These are phyloP conservation scores for Phytopythium helicoides DNA, from an alignment of 352 stramenopile genomes.

Conservation along the genomic window DNA sequence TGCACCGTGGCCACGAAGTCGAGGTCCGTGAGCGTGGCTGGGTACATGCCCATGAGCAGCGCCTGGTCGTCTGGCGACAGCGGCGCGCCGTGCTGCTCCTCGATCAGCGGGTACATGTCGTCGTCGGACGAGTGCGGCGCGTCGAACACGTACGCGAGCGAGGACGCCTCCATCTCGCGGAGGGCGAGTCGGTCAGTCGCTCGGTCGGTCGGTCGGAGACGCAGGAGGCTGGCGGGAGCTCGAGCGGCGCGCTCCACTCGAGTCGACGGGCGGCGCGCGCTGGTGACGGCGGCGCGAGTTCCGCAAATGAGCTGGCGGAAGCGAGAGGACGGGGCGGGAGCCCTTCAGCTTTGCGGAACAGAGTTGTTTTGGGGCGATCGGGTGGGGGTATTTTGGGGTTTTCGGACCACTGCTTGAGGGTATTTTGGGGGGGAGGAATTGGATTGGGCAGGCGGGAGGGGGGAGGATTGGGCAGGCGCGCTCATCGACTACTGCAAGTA, in stretches of 20 bases:
- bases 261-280: too few species aligned
- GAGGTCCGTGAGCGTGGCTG: constrained; percentile 52
- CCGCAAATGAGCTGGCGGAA: not conserved
- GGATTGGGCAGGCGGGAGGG: too few species aligned
- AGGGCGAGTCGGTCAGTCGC: not conserved
- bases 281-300: not conserved
- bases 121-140: constrained; percentile 31
- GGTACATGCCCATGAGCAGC: constrained; percentile 61
- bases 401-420: too few species aligned
- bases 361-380: too few species aligned
- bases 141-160: constrained; percentile 54
- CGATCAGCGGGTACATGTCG: constrained; percentile 63
- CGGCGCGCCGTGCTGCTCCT: constrained; percentile 20
- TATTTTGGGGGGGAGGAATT: too few species aligned
- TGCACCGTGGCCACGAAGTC: constrained; percentile 63
- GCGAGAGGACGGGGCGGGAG: too few species aligned
- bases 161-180: constrained; percentile 18
- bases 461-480: too few species aligned
- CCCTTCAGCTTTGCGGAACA: too few species aligned
- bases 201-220: not conserved
- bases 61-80: constrained; percentile 47
- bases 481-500: too few species aligned
- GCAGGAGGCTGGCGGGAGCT: not conserved
- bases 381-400: too few species aligned
- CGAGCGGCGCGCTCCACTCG: not conserved